phyloP scores from a whole-genome alignment of 352 stramenopile species.

The Pythium angustatum region DNA sequence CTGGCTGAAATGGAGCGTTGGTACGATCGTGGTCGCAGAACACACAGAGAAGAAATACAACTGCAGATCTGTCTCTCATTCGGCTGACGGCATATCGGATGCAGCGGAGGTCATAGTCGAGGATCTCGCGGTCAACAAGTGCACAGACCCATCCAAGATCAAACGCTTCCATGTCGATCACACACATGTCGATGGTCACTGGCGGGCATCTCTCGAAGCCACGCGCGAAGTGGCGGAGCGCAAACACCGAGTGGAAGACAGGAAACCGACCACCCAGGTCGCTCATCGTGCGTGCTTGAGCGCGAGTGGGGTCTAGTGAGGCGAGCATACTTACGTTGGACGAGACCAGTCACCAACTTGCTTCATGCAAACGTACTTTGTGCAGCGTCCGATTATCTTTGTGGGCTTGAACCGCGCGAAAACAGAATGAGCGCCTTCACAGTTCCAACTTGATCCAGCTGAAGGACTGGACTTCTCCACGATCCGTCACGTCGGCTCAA shows the following conservation, averaged over 20 bases:
- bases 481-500: no score
- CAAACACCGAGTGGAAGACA: background rate
- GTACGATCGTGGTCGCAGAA: background rate
- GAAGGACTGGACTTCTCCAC: no score
- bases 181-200: background rate
- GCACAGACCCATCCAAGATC: background rate
- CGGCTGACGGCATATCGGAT: background rate
- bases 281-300: background rate
- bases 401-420: background rate
- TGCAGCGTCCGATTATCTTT: no score
- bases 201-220: background rate
- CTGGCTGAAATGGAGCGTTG: background rate
- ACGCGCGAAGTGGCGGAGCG: background rate
- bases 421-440: background rate
- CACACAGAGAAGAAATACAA: background rate
- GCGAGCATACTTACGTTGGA: no score
- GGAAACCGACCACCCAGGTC: background rate
- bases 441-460: background rate
- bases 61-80: background rate
- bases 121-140: background rate
- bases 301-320: no score
- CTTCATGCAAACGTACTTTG: background rate
- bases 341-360: background rate
- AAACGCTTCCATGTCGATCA: background rate
- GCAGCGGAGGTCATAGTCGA: background rate